phyloP scores from a whole-genome alignment of 805 yeast species.

The Metschnikowia baotianmanensis region DNA sequence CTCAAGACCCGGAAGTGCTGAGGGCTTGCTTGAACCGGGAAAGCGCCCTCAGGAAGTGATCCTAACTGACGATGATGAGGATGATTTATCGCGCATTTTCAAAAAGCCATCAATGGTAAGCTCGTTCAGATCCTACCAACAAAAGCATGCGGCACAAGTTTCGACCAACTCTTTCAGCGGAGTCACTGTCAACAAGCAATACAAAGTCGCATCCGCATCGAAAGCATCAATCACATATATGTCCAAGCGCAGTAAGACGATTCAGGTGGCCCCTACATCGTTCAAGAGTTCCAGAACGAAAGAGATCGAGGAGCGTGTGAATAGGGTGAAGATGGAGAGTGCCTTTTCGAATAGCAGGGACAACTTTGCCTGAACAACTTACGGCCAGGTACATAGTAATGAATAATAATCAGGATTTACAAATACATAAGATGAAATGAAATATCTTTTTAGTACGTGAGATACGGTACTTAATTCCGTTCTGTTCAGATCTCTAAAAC shows the following conservation, averaged over 20 bases:
- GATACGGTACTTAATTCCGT: background rate
- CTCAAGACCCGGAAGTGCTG: conserved; percentile 11
- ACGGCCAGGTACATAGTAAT: too few relatives aligned
- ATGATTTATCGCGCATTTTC: conserved; percentile 38
- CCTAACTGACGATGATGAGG: conserved; percentile 31
- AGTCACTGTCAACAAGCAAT: conserved; percentile 53
- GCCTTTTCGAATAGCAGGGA: conserved; percentile 9
- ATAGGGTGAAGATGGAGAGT: conserved; percentile 18
- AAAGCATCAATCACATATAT: conserved; percentile 58
- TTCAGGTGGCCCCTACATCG: conserved; percentile 18
- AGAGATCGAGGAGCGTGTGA: conserved; percentile 27
- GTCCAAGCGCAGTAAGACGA: conserved; percentile 31
- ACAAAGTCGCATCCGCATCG: conserved; percentile 53
- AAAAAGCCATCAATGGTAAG: conserved; percentile 47
- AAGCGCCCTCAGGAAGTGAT: conserved; percentile 13
- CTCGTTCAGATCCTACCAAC: conserved; percentile 43
- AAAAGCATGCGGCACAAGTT: conserved; percentile 37
- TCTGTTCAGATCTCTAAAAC: conserved; percentile 2
- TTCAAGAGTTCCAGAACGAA: conserved; percentile 27
- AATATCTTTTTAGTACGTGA: too few relatives aligned
- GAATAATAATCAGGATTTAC: too few relatives aligned
- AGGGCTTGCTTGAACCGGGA: conserved; percentile 10
- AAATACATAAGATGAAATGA: background rate
- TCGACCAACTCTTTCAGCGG: conserved; percentile 43
- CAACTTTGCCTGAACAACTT: conserved; percentile 4